Conservation (phyloP, 176 grass and related monocot genomes). For the Tillandsia leiboldiana region DNA sequence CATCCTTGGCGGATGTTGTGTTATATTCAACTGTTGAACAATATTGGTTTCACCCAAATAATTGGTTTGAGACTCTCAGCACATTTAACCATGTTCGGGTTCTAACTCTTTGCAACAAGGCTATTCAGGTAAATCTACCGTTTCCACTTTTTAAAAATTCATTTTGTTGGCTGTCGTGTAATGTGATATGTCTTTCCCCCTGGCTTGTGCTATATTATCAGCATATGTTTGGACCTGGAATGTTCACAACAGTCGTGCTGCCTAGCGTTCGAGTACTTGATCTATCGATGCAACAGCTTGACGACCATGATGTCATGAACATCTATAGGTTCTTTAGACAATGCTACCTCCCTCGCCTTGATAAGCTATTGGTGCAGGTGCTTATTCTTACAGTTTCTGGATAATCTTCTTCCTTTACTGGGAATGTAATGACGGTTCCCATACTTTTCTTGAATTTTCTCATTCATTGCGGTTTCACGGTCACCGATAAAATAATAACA, state of each 20-base stretch:
- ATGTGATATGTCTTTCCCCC: background rate
- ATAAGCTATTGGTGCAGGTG: background rate
- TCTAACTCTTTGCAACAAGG: background rate
- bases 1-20: background rate
- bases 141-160: background rate
- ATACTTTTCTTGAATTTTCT: no score
- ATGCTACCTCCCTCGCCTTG: background rate
- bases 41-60: background rate
- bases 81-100: background rate
- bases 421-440: no score
- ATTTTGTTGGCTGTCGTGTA: background rate
- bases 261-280: background rate
- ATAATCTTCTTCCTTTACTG: no score
- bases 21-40: background rate
- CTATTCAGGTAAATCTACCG: background rate
- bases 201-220: background rate
- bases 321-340: background rate
- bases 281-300: background rate
- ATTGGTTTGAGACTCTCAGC: background rate
- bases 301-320: background rate
- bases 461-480: no score
- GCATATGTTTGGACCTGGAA: conserved; percentile 4
- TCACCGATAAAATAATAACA: no score
- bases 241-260: background rate
- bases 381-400: background rate